phyloP scores from a whole-genome alignment of 2,329 filamentous ascomycete species.

The Neospermospora avenae region DNA sequence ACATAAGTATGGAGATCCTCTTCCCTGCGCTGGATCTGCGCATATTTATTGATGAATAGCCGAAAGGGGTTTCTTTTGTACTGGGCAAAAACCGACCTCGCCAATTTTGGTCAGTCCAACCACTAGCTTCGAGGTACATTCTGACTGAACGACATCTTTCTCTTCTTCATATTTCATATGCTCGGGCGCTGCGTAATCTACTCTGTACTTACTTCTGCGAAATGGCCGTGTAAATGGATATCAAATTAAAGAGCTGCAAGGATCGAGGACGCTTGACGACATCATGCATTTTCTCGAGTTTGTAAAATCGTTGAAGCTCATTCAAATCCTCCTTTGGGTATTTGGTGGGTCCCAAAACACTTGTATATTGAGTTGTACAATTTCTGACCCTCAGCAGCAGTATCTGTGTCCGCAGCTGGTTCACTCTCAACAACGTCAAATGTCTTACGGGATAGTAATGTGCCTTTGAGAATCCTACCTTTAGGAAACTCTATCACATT shows the following conservation, averaged over 20 bases:
- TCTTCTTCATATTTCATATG: neutral
- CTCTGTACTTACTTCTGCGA: neutral
- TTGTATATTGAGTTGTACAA: neutral
- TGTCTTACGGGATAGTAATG: neutral
- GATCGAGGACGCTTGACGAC: neutral
- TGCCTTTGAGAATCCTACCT: slow-evolving; percentile 3
- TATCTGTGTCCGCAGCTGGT: neutral
- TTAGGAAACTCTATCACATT: slow-evolving; percentile 36
- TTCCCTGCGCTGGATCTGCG: neutral
- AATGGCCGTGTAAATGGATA: neutral
- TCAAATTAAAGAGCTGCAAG: neutral
- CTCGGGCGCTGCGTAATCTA: neutral
- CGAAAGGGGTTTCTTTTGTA: neutral
- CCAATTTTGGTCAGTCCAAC: too few relatives aligned
- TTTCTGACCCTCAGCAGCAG: neutral
- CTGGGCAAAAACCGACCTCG: neutral
- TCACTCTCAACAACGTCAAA: neutral
- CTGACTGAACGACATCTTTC: neutral
- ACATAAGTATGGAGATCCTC: neutral
- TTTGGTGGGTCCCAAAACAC: neutral
- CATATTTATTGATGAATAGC: neutral
- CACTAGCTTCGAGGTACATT: too few relatives aligned
- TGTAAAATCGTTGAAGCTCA: neutral
- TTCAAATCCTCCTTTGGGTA: neutral
- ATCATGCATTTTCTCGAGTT: neutral